phyloP scores from a whole-genome alignment of 371 early-diverging fungal species.

The Nematocida homosporus region DNA sequence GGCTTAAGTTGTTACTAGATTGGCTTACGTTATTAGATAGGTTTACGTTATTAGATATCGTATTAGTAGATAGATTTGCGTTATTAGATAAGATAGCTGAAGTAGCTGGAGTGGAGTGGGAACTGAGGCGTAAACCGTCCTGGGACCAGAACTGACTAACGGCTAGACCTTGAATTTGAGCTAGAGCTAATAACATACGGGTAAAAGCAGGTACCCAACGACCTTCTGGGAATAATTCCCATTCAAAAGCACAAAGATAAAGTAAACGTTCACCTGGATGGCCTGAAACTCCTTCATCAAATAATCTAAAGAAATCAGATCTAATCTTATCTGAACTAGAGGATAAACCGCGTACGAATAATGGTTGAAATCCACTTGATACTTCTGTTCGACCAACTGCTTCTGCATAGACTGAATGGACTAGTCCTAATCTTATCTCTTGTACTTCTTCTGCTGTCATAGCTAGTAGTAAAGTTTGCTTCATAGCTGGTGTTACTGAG shows the following conservation, averaged over 20 bases:
- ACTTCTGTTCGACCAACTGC: slow-evolving; percentile 20
- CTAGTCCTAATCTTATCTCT: slow-evolving; percentile 45
- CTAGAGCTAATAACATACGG: slow-evolving; percentile 33
- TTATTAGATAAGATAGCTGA: too few species aligned
- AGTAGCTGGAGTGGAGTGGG: background rate
- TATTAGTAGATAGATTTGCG: too few species aligned
- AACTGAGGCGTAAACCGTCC: background rate
- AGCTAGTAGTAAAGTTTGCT: slow-evolving; percentile 39
- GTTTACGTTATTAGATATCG: too few species aligned
- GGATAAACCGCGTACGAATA: slow-evolving; percentile 39
- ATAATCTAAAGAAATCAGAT: slow-evolving; percentile 40
- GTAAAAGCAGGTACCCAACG: slow-evolving; percentile 47
- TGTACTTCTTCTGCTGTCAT: slow-evolving; percentile 52
- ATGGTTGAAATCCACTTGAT: slow-evolving; percentile 32
- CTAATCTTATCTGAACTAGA: slow-evolving; percentile 27
- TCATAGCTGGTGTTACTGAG: slow-evolving; percentile 15
- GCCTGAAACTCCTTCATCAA: slow-evolving; percentile 26
- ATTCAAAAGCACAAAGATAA: slow-evolving; percentile 52
- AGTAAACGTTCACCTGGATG: slow-evolving; percentile 24
- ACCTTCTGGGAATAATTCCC: slow-evolving; percentile 34
- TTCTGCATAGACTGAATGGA: slow-evolving; percentile 29
- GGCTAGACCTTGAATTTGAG: background rate
- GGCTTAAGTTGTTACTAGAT: too few species aligned
- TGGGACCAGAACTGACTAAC: slow-evolving; percentile 23
- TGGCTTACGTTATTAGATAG: too few species aligned